Evolutionary conservation across 345 rosid species (phyloP).

Genomic region (Orychophragmus violaceus): DNA sequence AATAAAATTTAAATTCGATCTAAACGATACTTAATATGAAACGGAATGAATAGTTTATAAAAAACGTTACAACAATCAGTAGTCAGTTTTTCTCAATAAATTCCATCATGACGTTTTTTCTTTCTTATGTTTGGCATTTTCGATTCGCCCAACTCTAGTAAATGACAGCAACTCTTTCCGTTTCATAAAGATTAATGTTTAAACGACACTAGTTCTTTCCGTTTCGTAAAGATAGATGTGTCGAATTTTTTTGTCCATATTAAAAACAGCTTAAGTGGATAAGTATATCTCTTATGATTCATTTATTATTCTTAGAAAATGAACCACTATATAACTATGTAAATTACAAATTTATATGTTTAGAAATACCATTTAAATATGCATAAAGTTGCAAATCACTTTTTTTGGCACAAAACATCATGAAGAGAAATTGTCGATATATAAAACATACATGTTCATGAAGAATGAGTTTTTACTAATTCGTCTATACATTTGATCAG

Average conservation of each 20-base stretch:
- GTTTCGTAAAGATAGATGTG: background rate
- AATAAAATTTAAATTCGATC: no score
- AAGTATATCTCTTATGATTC: background rate
- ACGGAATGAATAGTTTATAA: background rate
- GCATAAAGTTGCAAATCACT: background rate
- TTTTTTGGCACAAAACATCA: background rate
- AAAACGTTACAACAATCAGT: background rate
- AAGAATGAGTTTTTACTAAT: background rate
- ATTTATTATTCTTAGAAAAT: background rate
- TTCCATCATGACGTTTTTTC: background rate
- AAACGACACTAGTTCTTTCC: background rate
- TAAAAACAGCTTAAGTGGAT: background rate
- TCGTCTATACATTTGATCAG: background rate
- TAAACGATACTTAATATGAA: no score
- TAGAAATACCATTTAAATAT: slow-evolving; percentile 3
- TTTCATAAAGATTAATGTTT: background rate
- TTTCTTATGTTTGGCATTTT: background rate
- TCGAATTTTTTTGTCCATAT: background rate
- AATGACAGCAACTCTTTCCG: background rate
- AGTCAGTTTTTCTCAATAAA: background rate
- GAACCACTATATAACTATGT: background rate
- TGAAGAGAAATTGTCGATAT: background rate
- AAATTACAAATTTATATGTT: background rate
- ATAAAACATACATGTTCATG: background rate
- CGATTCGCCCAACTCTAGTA: background rate